A percentile compares a stretch with the other conserved stretches of the same genome.
These are phyloP conservation scores for Knoxia roxburghii DNA, from an alignment of 257 asterid genomes.

Conservation along the genomic window DNA sequence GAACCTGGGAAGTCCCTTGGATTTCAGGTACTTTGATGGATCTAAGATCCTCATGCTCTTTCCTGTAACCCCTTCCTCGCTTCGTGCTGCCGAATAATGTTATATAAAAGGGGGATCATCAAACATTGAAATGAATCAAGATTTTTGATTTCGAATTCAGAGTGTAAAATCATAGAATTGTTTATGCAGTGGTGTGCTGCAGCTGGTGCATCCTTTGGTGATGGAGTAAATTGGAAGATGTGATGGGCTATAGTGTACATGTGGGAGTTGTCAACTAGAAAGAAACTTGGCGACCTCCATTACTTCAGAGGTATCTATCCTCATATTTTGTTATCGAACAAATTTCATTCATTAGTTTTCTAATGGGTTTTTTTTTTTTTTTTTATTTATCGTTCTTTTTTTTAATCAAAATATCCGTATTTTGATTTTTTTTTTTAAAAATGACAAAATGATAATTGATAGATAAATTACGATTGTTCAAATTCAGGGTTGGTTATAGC, in stretches of 20 bases:
- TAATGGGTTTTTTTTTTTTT: no score
- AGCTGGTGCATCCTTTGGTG: conserved; percentile 51
- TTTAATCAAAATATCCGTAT: no score
- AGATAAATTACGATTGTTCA: conserved; percentile 46
- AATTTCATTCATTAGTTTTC: no score
- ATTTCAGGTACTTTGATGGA: conserved; percentile 44
- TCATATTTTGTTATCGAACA: background rate
- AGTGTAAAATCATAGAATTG: background rate
- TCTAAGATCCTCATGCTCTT: conserved; percentile 1
- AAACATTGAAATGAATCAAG: no score
- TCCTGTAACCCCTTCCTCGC: no score
- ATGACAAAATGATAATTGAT: no score
- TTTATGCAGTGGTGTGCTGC: conserved; percentile 55
- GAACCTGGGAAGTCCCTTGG: conserved; percentile 59
- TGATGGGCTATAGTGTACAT: conserved; percentile 65
- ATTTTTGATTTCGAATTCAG: background rate
- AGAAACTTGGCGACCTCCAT: conserved; percentile 52
- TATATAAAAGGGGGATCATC: no score
- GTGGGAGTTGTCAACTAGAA: conserved; percentile 88
- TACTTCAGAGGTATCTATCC: conserved; percentile 61
- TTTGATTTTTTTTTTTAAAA: no score
- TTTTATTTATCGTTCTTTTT: no score
- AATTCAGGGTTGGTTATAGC: conserved; percentile 63
- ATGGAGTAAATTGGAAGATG: conserved; percentile 77
- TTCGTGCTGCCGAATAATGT: no score